phyloP scores from a whole-genome alignment of 2,329 filamentous ascomycete genomes.

The Aspergillus novofumigatus region DNA sequence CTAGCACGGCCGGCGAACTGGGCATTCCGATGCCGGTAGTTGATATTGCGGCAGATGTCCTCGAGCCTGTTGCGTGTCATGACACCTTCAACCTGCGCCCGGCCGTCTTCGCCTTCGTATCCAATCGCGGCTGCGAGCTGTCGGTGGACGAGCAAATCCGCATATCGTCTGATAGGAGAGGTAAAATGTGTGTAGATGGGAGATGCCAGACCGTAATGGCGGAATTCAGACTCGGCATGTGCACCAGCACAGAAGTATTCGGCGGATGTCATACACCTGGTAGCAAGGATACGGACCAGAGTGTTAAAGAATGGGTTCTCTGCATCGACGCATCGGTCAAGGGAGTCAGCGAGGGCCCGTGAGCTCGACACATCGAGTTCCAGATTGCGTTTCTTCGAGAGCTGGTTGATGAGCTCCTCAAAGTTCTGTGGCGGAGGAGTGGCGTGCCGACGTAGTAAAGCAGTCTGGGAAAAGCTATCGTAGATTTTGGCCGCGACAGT shows the following conservation, averaged over 20 bases:
- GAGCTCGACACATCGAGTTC: constrained; percentile 81
- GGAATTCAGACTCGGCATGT: constrained; percentile 88
- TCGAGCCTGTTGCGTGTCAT: constrained; percentile 82
- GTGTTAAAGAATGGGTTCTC: constrained; percentile 96
- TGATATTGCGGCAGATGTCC: constrained; percentile 96
- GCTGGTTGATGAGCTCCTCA: constrained; percentile 85
- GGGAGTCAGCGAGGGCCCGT: constrained; percentile 85
- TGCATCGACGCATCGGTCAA: constrained; percentile 77
- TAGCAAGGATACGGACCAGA: constrained; percentile 92
- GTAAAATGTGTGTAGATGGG: constrained; percentile 99
- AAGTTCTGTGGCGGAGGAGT: constrained; percentile 95
- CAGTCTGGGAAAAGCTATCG: constrained; percentile 88
- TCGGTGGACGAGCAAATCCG: constrained; percentile 89
- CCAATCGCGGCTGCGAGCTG: constrained; percentile 94
- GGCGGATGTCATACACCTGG: constrained; percentile 97
- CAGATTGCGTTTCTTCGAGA: constrained; percentile 78
- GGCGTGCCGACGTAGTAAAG: constrained; percentile 85
- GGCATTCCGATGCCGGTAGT: constrained; percentile 92
- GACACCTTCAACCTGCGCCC: constrained; percentile 73
- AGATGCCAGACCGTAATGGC: constrained; percentile 92
- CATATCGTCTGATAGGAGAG: constrained; percentile 92
- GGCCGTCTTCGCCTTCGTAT: constrained; percentile 58
- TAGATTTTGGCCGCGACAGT: constrained; percentile 89
- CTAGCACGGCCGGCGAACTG: constrained; percentile 91
- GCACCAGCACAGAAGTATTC: constrained; percentile 97